Evolutionary conservation across 257 asterid genomes (phyloP), one percentile per base, ranked within the genome.

Genomic region (Gynochthodes officinalis): DNA sequence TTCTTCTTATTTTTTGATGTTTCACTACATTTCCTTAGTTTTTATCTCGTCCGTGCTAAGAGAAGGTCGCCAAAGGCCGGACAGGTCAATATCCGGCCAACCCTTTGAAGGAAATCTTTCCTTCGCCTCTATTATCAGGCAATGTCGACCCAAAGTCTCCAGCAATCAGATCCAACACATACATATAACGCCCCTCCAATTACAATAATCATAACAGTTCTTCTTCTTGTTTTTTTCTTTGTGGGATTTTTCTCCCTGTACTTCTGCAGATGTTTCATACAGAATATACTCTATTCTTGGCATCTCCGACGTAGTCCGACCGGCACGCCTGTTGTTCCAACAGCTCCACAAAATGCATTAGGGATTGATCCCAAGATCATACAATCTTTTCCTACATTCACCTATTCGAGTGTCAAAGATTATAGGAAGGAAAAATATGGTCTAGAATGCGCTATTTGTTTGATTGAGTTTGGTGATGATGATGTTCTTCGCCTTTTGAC

Each of bases 381-480:
- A 4, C 76, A 87, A 1, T 82, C 92, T 0, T 95, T 86, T 55
- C 99, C 99, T 0, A 82, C 88, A 0, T 95, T 95, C 83, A 52
- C 81, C 1, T 95, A 95, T 48, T 85, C 97, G 0, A 84, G 73
- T 23, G 97, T 95, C 14, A 89, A 89, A 70, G 93, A 82, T 13
- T 87, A 83, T 62, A 63, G 88, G 11, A 86, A 73, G 80, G 97
- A 89, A 32, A 81, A 79, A 35, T 92, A 84, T 15, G 98, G 96
- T 2, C 78, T 92, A 4, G 99, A 95, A 71, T 95, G 99, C 76
- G 97, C 99, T 23, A 95, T 95, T 59, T 95, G 98, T 73, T 52
- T 95, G 73, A 77, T 85, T 1, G 99, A 95, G 44, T 92, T 95
- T 63, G 80, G 70, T 5, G 88, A 79, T 48, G 73, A 59, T 7